Evolutionary conservation across 2,329 filamentous ascomycete genomes (phyloP).

Genomic region (Aspergillus ustus): DNA sequence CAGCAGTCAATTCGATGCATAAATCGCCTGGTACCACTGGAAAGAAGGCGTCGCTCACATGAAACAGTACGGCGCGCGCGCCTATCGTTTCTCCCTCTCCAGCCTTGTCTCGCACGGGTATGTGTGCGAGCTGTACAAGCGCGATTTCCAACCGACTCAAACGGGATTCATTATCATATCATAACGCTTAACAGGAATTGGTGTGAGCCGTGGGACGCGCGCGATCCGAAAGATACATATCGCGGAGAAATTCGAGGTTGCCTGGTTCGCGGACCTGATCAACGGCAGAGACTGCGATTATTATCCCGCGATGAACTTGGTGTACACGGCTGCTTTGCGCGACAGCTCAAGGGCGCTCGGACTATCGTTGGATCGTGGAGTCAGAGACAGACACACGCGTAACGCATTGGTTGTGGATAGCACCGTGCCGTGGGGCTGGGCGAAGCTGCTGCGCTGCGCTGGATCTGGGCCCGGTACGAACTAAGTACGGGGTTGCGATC

Average conservation of each 20-base stretch:
- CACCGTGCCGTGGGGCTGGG: constrained; percentile 73
- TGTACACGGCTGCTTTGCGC: constrained; percentile 86
- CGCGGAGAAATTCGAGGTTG: constrained; percentile 79
- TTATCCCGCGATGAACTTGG: constrained; percentile 83
- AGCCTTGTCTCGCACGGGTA: constrained; percentile 75
- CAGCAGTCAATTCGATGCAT: constrained; percentile 72
- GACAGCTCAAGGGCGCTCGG: constrained; percentile 68
- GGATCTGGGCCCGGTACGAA: constrained; percentile 75
- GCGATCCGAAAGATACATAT: constrained; percentile 71
- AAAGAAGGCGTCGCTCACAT: constrained; percentile 74
- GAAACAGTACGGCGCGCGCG: constrained; percentile 70
- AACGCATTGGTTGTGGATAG: constrained; percentile 77
- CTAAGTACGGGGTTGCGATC: constrained; percentile 72
- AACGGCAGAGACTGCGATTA: constrained; percentile 70
- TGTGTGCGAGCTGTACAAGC: constrained; percentile 75
- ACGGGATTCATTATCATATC: constrained; percentile 78
- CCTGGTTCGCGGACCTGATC: constrained; percentile 81
- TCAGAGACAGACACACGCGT: constrained; percentile 76
- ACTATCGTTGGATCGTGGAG: constrained; percentile 75
- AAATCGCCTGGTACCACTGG: constrained; percentile 79
- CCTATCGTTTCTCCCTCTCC: constrained; percentile 79
- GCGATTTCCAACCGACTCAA: constrained; percentile 72
- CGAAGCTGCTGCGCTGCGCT: constrained; percentile 72
- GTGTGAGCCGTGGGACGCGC: constrained; percentile 76
- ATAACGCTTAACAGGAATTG: constrained; percentile 79